Evolutionary conservation across 1,139 yeast genomes (phyloP).

Genomic region (Sugiyamaella grinbergsii): DNA sequence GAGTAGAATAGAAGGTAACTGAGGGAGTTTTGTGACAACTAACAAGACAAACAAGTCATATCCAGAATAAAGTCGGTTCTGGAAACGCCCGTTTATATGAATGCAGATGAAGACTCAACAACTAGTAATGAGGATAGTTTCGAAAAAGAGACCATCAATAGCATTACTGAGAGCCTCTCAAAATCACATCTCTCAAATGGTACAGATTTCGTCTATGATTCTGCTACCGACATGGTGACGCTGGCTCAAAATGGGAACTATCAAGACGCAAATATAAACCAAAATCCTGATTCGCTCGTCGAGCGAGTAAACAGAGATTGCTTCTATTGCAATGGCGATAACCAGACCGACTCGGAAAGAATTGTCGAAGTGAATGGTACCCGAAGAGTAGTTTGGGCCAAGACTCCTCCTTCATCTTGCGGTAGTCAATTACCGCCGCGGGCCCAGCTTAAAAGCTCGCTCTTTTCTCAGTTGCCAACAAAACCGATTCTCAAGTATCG

Average conservation of each 20-base stretch:
- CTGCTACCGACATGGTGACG: constrained; percentile 17
- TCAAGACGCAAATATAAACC: background rate
- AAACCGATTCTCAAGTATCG: constrained; percentile 24
- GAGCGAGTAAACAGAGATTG: background rate
- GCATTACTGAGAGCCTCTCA: background rate
- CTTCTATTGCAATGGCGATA: background rate
- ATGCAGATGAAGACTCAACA: constrained; percentile 3
- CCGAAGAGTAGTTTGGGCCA: constrained; percentile 8
- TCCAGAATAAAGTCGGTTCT: constrained; percentile 15
- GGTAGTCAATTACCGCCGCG: background rate
- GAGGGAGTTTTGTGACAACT: background rate
- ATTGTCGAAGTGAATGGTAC: background rate
- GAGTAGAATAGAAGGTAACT: background rate
- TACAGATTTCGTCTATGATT: constrained; percentile 14
- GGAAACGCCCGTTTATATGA: constrained; percentile 7
- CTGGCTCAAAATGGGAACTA: background rate
- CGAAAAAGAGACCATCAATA: background rate
- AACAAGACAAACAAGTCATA: constrained; percentile 5
- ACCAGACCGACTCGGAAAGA: background rate
- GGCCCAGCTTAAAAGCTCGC: background rate
- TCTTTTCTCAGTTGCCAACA: constrained; percentile 5
- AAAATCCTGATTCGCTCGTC: background rate
- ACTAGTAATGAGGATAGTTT: background rate
- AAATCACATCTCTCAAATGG: background rate
- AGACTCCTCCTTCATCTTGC: constrained; percentile 9